Conservation (phyloP, 176 grass and related monocot species). For the Eleusine indica region DNA sequence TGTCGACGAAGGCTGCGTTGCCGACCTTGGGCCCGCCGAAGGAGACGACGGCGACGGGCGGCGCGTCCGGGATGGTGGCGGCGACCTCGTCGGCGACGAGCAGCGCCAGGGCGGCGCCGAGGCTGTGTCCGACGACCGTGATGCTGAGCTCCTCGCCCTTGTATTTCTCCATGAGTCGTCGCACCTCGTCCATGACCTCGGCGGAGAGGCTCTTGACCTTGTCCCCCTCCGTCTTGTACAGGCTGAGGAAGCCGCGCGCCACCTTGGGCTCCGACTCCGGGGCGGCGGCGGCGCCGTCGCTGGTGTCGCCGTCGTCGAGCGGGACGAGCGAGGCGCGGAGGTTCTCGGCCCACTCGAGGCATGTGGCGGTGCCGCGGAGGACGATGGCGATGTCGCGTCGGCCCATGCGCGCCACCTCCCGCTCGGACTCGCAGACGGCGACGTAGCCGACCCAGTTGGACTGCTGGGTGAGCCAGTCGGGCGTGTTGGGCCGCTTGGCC, state of each 20-base stretch:
- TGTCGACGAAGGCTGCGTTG: conserved; percentile 68
- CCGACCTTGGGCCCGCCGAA: conserved; percentile 88
- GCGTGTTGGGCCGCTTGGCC: conserved; percentile 63
- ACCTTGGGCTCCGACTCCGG: conserved; percentile 56
- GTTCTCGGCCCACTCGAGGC: conserved; percentile 95
- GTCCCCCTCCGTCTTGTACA: conserved; percentile 79
- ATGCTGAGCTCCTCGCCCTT: conserved; percentile 94
- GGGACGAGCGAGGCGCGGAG: conserved; percentile 66
- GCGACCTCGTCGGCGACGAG: conserved; percentile 83
- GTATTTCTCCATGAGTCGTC: conserved; percentile 74
- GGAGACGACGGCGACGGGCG: conserved; percentile 80
- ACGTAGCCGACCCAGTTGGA: conserved; percentile 91
- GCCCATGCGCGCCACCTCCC: conserved; percentile 82
- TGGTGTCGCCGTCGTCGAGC: conserved; percentile 39
- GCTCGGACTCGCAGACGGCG: conserved; percentile 85
- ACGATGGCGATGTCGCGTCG: conserved; percentile 87
- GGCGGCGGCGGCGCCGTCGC: not conserved
- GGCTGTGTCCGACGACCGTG: conserved; percentile 88
- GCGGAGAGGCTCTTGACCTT: conserved; percentile 63
- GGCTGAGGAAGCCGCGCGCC: conserved; percentile 66
- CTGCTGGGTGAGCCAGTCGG: conserved; percentile 87
- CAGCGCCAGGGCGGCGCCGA: conserved; percentile 81
- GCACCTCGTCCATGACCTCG: conserved; percentile 72
- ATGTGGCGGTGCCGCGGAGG: conserved; percentile 81
- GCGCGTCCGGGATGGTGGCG: conserved; percentile 49